Base-by-base conservation (phyloP, 768 basidiomycete genomes). In the Kwoniella mangroviensis region DNA sequence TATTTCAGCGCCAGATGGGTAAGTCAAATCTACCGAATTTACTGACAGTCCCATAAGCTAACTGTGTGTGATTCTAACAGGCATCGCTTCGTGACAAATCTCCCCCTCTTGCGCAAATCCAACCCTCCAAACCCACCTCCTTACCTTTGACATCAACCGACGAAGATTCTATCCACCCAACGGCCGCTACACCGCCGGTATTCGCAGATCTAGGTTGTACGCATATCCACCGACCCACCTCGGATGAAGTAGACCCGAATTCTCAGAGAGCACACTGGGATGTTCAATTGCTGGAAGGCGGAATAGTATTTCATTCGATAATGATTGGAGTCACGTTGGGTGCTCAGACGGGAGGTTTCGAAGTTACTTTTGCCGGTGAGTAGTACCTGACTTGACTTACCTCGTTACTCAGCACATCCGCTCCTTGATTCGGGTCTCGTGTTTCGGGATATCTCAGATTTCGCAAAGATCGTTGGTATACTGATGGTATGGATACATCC, bases 291-390 rank as follows among this genome's bases (percentile, higher is more conserved):
- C 21, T 65, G 11, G 63, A 65, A 56, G 53, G 63, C 3, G 63
- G 63, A 1, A 65, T 65, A 7, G 53, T 65, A 1, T 65, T 65
- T 45, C 63, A 65, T 65, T 65, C 63, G 6, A 45, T 65, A 2
- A 65, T 65, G 63, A 65, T 65, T 65, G 63, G 63, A 19, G 53
- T 65, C 9, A 49, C 63, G 9, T 24, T 65, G 19, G 63, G 63
- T 42, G 63, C 63, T 9, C 63, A 65, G 28, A 24, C 40, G 11
- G 53, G 52, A 17, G 63, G 63, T 1, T 65, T 65, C 21, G 24
- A 22, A 21, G 63, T 42, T 9, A 65, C 63, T 24, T 65, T 65
- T 45, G 63, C 63, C 5, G 62, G 62, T 63, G 45, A n/a, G n/a
- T n/a, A n/a, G n/a, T n/a, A n/a, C n/a, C n/a, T n/a, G n/a, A n/a